phyloP scores from a whole-genome alignment of 371 early-diverging fungal species.

The Mortierella sp. region DNA sequence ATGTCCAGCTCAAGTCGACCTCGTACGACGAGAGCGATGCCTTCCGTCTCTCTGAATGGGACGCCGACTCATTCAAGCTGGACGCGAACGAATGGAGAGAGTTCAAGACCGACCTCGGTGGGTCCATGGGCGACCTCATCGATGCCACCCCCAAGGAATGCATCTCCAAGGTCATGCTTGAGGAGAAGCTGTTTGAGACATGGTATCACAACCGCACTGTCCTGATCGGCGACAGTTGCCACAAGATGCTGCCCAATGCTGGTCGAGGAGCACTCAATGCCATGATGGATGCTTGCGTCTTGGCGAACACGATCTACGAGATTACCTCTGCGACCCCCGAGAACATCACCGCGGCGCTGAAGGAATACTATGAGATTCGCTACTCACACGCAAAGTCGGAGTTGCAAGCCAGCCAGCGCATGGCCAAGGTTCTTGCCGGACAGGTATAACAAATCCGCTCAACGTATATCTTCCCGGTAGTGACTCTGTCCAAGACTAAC shows the following conservation, averaged over 20 bases:
- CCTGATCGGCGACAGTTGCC: conserved; percentile 26
- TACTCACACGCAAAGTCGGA: conserved; percentile 10
- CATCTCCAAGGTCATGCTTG: conserved; percentile 13
- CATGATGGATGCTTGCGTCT: conserved; percentile 20
- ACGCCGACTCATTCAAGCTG: conserved; percentile 5
- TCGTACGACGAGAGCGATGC: conserved; percentile 11
- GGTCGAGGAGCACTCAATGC: conserved; percentile 29
- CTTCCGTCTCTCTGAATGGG: conserved; percentile 12
- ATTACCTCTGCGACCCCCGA: neutral
- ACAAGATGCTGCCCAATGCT: conserved; percentile 22
- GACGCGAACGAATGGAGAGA: neutral
- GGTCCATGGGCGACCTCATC: conserved; percentile 19
- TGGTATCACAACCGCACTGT: conserved; percentile 19
- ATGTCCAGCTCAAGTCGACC: conserved; percentile 22
- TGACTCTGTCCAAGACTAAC: too few relatives aligned
- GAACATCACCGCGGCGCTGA: conserved; percentile 6
- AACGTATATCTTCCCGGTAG: neutral
- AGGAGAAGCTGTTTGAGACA: conserved; percentile 21
- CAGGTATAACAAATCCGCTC: neutral
- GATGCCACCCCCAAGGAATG: conserved; percentile 16
- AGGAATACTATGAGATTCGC: conserved; percentile 10
- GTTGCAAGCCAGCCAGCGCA: neutral
- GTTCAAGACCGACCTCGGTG: neutral
- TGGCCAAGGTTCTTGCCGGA: conserved; percentile 7
- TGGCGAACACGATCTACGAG: conserved; percentile 29